Evolutionary conservation across 768 basidiomycete species (phyloP).

Genomic region (Multifurca ochricompacta): DNA sequence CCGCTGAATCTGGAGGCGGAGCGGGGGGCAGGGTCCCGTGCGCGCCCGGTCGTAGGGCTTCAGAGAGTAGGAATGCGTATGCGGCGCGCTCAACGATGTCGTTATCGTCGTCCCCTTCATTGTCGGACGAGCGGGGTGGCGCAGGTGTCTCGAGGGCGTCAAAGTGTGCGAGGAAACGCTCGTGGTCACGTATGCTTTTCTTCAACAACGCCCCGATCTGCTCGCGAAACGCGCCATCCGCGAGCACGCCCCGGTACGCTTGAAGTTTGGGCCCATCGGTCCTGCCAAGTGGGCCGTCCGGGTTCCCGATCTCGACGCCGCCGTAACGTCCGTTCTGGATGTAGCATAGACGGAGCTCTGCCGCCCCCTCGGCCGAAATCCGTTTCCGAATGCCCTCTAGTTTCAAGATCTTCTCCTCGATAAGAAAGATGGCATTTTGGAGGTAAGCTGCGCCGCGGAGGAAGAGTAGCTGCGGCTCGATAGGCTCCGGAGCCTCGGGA

Average conservation of each 20-base stretch:
- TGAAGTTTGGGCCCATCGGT: slow-evolving; percentile 47
- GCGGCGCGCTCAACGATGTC: slow-evolving; percentile 49
- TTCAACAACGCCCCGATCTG: slow-evolving; percentile 51
- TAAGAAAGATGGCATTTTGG: slow-evolving; percentile 66
- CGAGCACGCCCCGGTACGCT: slow-evolving; percentile 57
- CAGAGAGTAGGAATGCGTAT: slow-evolving; percentile 61
- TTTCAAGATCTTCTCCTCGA: slow-evolving; percentile 63
- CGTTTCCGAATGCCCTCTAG: slow-evolving; percentile 63
- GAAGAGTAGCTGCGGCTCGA: slow-evolving; percentile 83
- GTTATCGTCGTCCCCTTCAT: slow-evolving; percentile 10
- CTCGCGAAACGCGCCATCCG: slow-evolving; percentile 48
- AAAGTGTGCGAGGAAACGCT: slow-evolving; percentile 77
- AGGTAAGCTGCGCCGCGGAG: slow-evolving; percentile 77
- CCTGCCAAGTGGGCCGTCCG: slow-evolving; percentile 66
- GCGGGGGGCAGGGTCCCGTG: slow-evolving; percentile 31
- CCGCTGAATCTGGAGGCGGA: slow-evolving; percentile 37
- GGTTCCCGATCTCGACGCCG: slow-evolving; percentile 79
- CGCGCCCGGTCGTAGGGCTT: slow-evolving; percentile 56
- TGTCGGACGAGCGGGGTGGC: slow-evolving; percentile 8
- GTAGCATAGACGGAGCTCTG: slow-evolving; percentile 71
- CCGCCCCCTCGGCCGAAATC: slow-evolving; percentile 48
- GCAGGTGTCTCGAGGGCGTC: slow-evolving; percentile 52
- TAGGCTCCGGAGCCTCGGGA: slow-evolving; percentile 76
- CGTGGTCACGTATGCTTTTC: slow-evolving; percentile 79
- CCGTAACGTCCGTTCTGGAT: slow-evolving; percentile 71